Evolutionary conservation across 164 flowering plant genomes (phyloP), one percentile per base, ranked within the genome.

Genomic region (Sedum album): DNA sequence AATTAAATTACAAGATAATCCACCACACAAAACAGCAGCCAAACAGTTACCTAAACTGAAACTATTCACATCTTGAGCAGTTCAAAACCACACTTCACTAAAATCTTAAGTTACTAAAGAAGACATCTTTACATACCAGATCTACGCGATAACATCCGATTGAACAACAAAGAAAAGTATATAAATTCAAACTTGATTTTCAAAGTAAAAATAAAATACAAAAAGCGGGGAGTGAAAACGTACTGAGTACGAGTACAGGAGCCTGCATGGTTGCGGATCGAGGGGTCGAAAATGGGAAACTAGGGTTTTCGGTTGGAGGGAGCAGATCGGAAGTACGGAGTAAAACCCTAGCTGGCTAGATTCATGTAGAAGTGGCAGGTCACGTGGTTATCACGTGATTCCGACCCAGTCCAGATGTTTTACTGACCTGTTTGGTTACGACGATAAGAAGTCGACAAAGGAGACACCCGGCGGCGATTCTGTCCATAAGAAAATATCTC

Each of bases 221-320:
- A 48, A 36, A 60, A 10, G 17, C 15, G 53, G 36, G 13, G 6
- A 60, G 6, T 17, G 25, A 42, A 4, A 46, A 26, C 49, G n/a
- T 42, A 61, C 31, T 10, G 36, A 67, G 70, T 15, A 23, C 90
- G 67, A 86, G 86, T 0, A 88, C 88, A 2, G 85, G 89, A 0
- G 94, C 66, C 46, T 88, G 89, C 94, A 88, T 88, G 77, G 66
- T 76, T 71, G 11, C 42, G 20, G 41, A 69, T 33, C 67, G 67
- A 20, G 62, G 15, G 14, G 20, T 15, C 33, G 62, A 17, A 57
- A 57, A 57, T 14, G 62, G 20, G 33, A 57, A 57, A 33, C 17
- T 57, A 26, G 17, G 62, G 62, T 57, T 57, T 28, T 57, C 33
- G 5, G 13, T 11, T 57, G 33, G 62, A 57, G 62, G 31, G 62